Conservation (phyloP, 495 filamentous ascomycete genomes). For the Trichoderma erinaceum region DNA sequence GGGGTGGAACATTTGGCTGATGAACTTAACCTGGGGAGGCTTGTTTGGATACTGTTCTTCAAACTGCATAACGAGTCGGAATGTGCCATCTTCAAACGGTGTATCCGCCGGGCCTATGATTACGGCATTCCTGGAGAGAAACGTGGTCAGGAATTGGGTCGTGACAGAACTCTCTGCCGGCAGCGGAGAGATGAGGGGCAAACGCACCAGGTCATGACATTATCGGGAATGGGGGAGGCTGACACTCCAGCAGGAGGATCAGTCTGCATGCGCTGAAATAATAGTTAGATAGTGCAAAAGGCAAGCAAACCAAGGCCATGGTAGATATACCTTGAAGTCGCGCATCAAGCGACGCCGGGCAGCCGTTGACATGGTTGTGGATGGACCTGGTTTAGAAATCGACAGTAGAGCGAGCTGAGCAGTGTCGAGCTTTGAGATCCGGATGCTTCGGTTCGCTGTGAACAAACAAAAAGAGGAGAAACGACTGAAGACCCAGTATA, state of each 20-base stretch:
- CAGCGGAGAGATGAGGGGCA: slow-evolving; percentile 15
- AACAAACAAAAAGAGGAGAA: neutral
- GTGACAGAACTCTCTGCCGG: neutral
- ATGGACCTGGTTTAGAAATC: neutral
- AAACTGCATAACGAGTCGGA: slow-evolving; percentile 96
- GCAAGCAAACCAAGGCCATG: neutral
- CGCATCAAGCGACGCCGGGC: slow-evolving; percentile 94
- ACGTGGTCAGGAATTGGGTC: neutral
- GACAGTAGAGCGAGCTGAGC: neutral
- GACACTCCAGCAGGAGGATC: slow-evolving; percentile 96
- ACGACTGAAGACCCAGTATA: neutral
- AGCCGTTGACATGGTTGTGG: slow-evolving; percentile 71
- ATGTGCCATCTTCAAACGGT: slow-evolving; percentile 97
- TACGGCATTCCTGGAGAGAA: slow-evolving; percentile 77
- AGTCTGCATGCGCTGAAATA: slow-evolving; percentile 89
- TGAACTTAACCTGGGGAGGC: slow-evolving; percentile 94
- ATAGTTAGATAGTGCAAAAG: slow-evolving; percentile 14
- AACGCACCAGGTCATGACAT: slow-evolving; percentile 96
- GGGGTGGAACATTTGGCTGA: slow-evolving; percentile 98
- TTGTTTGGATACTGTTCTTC: slow-evolving; percentile 99
- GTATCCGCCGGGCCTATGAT: slow-evolving; percentile 98
- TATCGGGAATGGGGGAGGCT: slow-evolving; percentile 92
- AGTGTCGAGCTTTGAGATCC: neutral
- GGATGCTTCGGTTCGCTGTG: too few species aligned
- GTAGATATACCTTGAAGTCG: slow-evolving; percentile 80